Evolutionary conservation across 441 rosid species (phyloP), one percentile per base, ranked within the genome.

Genomic region (Jatropha multifida): DNA sequence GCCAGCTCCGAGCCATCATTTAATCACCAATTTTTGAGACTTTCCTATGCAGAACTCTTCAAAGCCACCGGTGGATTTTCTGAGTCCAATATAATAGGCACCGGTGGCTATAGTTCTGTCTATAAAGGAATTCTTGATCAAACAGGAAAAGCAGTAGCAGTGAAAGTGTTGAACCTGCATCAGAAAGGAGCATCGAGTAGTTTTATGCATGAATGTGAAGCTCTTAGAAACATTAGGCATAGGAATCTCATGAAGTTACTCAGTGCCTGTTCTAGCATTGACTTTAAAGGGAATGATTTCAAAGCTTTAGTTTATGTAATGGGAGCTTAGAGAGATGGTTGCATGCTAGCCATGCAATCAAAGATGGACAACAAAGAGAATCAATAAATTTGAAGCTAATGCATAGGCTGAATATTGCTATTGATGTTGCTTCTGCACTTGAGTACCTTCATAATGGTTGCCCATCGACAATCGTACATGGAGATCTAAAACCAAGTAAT

Each of bases 271-370:
- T 66, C 38, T 4, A 59, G 63, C 63, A 66, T 46, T 0, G 55
- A 66, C 38, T 66, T 23, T 66, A 4, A 66, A 23, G 70, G 55
- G 18, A 66, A 66, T 20, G 38, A 66, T 23, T 44, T 66, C n/a
- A 66, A 46, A 49, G 73, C 78, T 41, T 27, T 75, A 1, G 23
- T 75, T 7, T 75, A 54, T 59, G 56, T 0, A 75, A 67, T 18
- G 66, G 72, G 42, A 75, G 44, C 59, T 20, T 77, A 7, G 73
- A 51, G 0, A 38, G 38, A 59, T 56, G 48, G 67, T 38, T 63
- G 26, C 46, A 63, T 38, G 8, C 64, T 32, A 32, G 32, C 32
- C 32, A 32, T 32, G 32, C 2, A 32, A 14, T 7, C 4, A 0
- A 54, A 32, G 32, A 14, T 23, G 63, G 26, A 23, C 15, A 23